Conservation (phyloP, 345 rosid genomes). For the Syzygium aqueum region DNA sequence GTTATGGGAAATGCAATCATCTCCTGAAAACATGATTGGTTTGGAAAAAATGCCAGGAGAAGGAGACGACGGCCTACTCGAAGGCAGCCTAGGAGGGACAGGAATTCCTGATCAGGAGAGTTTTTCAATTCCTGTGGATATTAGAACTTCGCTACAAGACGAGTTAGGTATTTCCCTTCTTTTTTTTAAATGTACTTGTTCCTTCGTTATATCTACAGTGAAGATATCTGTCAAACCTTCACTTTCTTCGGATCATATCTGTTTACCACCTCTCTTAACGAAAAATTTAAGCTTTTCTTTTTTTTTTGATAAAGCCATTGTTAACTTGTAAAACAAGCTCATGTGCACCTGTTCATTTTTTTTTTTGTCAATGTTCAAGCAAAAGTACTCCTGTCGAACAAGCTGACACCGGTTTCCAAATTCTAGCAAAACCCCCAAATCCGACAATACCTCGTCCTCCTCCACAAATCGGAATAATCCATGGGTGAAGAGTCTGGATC, state of each 20-base stretch:
- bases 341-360: no score
- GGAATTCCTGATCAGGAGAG: neutral
- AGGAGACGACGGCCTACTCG: neutral
- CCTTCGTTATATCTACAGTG: accelerated
- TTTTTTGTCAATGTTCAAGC: no score
- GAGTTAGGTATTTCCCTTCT: accelerated
- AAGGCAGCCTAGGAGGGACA: neutral
- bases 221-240: neutral
- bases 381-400: no score
- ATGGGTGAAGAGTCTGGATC: no score
- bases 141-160: neutral
- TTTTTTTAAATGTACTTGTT: neutral
- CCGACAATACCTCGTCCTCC: no score
- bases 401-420: no score
- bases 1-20: neutral
- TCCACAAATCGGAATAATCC: no score
- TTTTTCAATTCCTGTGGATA: neutral
- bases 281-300: no score
- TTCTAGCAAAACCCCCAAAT: no score
- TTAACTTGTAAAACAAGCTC: no score
- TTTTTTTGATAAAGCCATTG: no score
- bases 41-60: neutral
- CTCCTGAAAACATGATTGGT: neutral
- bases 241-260: accelerated
- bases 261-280: no score